Percentiles rank a stretch among this genome's conserved stretches.
These are phyloP conservation scores for Pythium grandisporangium DNA, from an alignment of 352 stramenopile genomes.

Conservation along the genomic window DNA sequence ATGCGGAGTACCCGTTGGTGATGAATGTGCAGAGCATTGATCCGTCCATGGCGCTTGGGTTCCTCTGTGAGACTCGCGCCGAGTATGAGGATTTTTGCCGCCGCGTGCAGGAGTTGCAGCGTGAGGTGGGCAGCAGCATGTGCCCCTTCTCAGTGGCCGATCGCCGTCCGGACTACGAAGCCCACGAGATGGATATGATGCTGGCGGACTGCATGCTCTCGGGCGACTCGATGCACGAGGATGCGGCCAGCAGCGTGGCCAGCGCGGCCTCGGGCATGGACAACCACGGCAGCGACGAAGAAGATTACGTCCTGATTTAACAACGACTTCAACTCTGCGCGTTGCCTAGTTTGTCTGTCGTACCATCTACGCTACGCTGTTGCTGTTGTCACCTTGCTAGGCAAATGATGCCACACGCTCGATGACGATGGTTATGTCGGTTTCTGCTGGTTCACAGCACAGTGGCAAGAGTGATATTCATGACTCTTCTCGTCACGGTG, in stretches of 20 bases:
- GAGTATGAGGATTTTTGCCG: slow-evolving; percentile 69
- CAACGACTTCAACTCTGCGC: no score
- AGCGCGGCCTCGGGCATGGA: neutral
- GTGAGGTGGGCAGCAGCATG: slow-evolving; percentile 25
- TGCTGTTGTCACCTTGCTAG: no score
- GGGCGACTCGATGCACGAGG: slow-evolving; percentile 51
- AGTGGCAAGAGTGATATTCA: no score
- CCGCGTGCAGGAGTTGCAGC: slow-evolving; percentile 33
- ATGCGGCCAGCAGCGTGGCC: slow-evolving; percentile 20
- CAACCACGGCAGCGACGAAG: slow-evolving; percentile 29
- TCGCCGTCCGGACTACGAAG: slow-evolving; percentile 42
- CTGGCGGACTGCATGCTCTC: slow-evolving; percentile 44
- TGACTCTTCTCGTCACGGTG: no score
- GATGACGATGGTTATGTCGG: no score
- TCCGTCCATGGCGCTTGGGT: slow-evolving; percentile 90
- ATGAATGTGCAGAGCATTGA: slow-evolving; percentile 88
- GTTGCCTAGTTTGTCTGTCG: no score
- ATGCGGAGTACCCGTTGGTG: slow-evolving; percentile 44
- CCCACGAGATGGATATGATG: slow-evolving; percentile 27
- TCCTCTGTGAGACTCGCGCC: slow-evolving; percentile 78
- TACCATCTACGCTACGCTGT: no score
- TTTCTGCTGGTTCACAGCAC: no score
- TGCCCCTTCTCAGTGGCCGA: slow-evolving; percentile 59
- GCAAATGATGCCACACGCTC: no score
- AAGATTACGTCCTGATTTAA: slow-evolving; percentile 73